phyloP scores from a whole-genome alignment of 2,329 filamentous ascomycete genomes.

The Penicillium sclerotiorum region DNA sequence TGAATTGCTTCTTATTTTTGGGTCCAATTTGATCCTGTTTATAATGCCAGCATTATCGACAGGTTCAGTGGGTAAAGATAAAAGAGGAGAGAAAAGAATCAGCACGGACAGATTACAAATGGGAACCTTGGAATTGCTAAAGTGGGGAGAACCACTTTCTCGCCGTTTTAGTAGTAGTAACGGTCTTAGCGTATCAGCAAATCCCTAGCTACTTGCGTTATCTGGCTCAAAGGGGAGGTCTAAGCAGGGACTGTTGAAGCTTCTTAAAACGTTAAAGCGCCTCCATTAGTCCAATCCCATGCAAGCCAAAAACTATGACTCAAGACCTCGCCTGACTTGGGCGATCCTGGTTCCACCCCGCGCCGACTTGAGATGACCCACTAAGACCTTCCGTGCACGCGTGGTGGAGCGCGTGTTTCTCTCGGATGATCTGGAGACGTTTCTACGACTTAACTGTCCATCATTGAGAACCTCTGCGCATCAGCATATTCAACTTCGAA shows the following conservation, averaged over 20 bases:
- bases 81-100: slow-evolving; percentile 2
- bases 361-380: background rate
- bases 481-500: no score
- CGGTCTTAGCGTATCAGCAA: background rate
- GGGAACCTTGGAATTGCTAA: slow-evolving; percentile 2
- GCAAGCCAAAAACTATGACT: background rate
- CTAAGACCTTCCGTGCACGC: background rate
- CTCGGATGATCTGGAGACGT: background rate
- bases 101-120: slow-evolving; percentile 7
- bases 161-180: background rate
- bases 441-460: no score
- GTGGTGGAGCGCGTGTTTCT: background rate
- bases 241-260: background rate
- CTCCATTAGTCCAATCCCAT: background rate
- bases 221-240: background rate
- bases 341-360: background rate
- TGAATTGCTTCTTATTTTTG: background rate
- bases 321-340: no score
- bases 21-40: background rate
- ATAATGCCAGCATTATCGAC: background rate
- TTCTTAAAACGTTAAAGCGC: no score
- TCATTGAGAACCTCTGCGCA: no score
- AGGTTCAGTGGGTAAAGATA: background rate
- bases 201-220: background rate
- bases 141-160: slow-evolving; percentile 9